phyloP scores from a whole-genome alignment of 1,139 yeast species.

The Citeromyces siamensis region DNA sequence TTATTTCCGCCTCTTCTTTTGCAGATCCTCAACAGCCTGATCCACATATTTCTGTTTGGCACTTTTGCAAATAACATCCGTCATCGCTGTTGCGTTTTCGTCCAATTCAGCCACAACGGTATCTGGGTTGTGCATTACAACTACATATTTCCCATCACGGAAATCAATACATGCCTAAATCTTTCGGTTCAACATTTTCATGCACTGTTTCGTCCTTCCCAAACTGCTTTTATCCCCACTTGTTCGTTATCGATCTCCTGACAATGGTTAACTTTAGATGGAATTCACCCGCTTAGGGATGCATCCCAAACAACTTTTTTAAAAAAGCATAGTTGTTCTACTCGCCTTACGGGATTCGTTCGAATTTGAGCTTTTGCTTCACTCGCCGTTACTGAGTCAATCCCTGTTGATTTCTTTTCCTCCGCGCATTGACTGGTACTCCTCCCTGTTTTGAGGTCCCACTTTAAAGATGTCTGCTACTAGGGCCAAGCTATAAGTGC shows the following conservation, averaged over 20 bases:
- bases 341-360: no score
- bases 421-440: constrained; percentile 1
- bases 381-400: not conserved
- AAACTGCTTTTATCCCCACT: no score
- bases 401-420: constrained; percentile 6
- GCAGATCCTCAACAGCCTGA: not conserved
- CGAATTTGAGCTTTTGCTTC: not conserved
- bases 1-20: not conserved
- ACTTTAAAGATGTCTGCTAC: constrained; percentile 21
- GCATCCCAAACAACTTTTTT: no score
- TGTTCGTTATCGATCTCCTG: no score
- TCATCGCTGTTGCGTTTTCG: constrained; percentile 21
- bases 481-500: not conserved
- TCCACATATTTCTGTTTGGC: constrained; percentile 24
- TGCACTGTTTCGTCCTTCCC: no score
- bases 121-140: constrained; percentile 31
- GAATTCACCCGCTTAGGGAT: not conserved
- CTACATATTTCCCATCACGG: constrained; percentile 20
- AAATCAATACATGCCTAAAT: constrained; percentile 7
- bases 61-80: constrained; percentile 32
- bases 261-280: not conserved
- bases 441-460: constrained; percentile 10
- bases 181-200: constrained; percentile 25
- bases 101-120: constrained; percentile 30
- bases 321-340: no score